Percentiles rank a stretch among this genome's conserved stretches.
Evolutionary conservation across 1,284 basidiomycete species (phyloP).

Genomic region (Cryptococcus jaspeensis): DNA sequence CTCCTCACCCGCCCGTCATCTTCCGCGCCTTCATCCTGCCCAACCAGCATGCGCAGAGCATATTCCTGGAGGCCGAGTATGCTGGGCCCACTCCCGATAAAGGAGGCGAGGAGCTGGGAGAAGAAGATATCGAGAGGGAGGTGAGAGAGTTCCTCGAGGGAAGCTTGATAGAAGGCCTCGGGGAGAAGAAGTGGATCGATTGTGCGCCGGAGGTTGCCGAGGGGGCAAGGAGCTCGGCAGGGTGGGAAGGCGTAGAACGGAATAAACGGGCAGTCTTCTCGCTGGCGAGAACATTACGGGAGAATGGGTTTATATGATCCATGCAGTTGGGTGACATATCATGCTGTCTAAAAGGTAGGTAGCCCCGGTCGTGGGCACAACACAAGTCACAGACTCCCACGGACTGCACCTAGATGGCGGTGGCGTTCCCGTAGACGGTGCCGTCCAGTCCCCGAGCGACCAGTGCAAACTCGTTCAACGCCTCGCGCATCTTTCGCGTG

Average conservation of each 20-base stretch:
- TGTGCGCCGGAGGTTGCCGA: not conserved
- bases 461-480: constrained; percentile 53
- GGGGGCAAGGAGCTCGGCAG: constrained; percentile 9
- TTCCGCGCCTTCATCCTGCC: constrained; percentile 37
- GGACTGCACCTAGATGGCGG: constrained; percentile 29
- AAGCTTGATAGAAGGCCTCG: constrained; percentile 33
- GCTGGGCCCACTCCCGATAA: constrained; percentile 1
- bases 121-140: constrained; percentile 1
- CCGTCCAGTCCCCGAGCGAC: constrained; percentile 49
- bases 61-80: constrained; percentile 44
- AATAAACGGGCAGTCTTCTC: constrained; percentile 13
- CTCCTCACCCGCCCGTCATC: constrained; percentile 19
- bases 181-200: constrained; percentile 20
- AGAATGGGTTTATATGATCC: constrained; percentile 19
- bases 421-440: constrained; percentile 51
- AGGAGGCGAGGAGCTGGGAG: not conserved
- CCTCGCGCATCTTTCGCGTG: constrained; percentile 50
- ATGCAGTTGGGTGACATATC: not conserved
- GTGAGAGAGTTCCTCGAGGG: constrained; percentile 34
- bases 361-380: not conserved
- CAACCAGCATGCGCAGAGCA: constrained; percentile 24
- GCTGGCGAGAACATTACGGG: constrained; percentile 12
- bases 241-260: constrained; percentile 28
- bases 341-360: not conserved
- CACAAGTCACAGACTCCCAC: not conserved